Evolutionary conservation across 2,329 filamentous ascomycete genomes (phyloP), one percentile per base, ranked within the genome.

Genomic region (Aspergillus quadricinctus): DNA sequence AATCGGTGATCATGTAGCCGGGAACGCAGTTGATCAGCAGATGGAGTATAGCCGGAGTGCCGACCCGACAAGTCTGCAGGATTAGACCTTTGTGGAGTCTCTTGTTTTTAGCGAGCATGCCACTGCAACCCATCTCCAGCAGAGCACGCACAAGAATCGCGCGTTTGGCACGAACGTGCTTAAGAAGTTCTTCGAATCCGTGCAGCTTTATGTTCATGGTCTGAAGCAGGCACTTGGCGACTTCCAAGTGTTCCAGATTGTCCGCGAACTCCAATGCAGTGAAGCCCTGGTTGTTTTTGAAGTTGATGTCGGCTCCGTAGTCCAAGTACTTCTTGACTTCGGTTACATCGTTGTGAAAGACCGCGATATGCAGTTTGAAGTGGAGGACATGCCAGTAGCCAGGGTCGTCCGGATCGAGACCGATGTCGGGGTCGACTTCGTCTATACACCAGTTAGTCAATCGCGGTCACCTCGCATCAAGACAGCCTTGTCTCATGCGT

Each of bases 1-100:
- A 2, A 57, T 60, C 1, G 45, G 72, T 28, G 65, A 66, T 14
- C 54, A 55, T 3, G 49, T 68, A 9, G 46, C 60, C 25, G 67
- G 67, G 66, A 66, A 73, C 1, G 71, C 75, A 54, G 66, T 69
- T 52, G 56, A 61, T 52, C 54, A 48, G 58, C 29, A 49, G 21
- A 3, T 57, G 19, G 14, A 61, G 25, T 19, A 59, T 54, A 19
- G 28, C 23, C 4, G 45, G 19, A 19, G 31, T 49, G 37, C 56
- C 27, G 19, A 53, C 50, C n/a, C 49, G 51, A 31, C 58, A 61
- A n/a, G 59, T 52, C 29, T 59, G 25, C 9, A 50, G 17, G 40
- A 61, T 52, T 11, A 59, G 29, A 8, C 57, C 57, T 8, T 37
- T 41, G 27, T 53, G 52, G 17, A 54, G 54, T 3, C 48, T 3